Evolutionary conservation across 495 filamentous ascomycete genomes (phyloP).

Genomic region (Aspergillus coremiiformis): DNA sequence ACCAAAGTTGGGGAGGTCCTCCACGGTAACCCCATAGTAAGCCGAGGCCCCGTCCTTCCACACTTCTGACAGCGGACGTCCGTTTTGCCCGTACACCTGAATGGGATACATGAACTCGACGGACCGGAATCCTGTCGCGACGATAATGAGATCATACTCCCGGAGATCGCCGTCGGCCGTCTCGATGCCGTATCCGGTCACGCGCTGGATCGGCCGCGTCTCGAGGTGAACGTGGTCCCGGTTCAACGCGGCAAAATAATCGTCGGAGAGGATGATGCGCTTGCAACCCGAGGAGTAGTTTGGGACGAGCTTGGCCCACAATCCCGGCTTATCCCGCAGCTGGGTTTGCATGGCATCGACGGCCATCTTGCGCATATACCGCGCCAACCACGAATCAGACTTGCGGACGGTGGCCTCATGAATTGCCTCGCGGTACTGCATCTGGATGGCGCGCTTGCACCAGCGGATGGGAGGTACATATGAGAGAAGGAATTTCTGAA

Average conservation of each 20-base stretch:
- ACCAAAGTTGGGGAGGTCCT: slow-evolving; percentile 48
- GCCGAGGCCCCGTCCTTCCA: slow-evolving; percentile 43
- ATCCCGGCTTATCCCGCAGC: slow-evolving; percentile 33
- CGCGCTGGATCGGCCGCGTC: slow-evolving; percentile 34
- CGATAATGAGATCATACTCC: slow-evolving; percentile 47
- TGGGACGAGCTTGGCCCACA: slow-evolving; percentile 44
- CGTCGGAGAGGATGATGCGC: slow-evolving; percentile 47
- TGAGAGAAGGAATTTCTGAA: slow-evolving; percentile 29
- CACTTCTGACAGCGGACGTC: slow-evolving; percentile 36
- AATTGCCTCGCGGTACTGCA: slow-evolving; percentile 42
- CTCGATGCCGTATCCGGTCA: slow-evolving; percentile 38
- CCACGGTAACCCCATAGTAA: slow-evolving; percentile 41
- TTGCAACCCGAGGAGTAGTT: slow-evolving; percentile 49
- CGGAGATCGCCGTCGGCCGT: slow-evolving; percentile 29
- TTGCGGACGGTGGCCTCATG: slow-evolving; percentile 34
- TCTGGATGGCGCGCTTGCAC: slow-evolving; percentile 38
- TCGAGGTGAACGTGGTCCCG: slow-evolving; percentile 42
- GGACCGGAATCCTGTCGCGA: slow-evolving; percentile 50
- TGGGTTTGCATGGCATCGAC: slow-evolving; percentile 25
- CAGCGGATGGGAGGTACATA: slow-evolving; percentile 41
- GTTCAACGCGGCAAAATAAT: slow-evolving; percentile 45
- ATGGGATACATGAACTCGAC: slow-evolving; percentile 51
- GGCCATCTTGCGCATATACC: slow-evolving; percentile 24
- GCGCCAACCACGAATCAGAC: slow-evolving; percentile 24
- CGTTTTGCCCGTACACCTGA: slow-evolving; percentile 37